Conservation (phyloP, 169 alveolate genomes). For the Eimeria praecox region DNA sequence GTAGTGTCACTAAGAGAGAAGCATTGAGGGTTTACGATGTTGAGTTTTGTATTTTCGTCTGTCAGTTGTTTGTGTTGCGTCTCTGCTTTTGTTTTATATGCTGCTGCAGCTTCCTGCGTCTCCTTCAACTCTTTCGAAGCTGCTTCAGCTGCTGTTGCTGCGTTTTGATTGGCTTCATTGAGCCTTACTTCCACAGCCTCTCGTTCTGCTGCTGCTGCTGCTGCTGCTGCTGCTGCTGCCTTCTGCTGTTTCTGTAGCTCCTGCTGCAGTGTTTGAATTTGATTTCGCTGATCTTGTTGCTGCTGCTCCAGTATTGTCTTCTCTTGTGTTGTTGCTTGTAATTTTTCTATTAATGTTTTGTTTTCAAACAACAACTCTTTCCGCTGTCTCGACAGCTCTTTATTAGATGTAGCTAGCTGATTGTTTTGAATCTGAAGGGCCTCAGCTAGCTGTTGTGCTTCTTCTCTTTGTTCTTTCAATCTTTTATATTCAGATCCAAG, state of each 20-base stretch:
- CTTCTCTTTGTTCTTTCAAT: constrained; percentile 55
- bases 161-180: background rate
- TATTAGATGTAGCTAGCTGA: constrained; percentile 11
- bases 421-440: constrained; percentile 9
- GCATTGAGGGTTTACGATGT: background rate
- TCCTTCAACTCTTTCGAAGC: background rate
- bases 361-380: constrained; percentile 42
- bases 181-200: background rate
- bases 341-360: constrained; percentile 59
- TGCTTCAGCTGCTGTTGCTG: constrained; percentile 57
- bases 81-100: constrained; percentile 48
- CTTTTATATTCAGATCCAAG: constrained; percentile 61
- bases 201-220: constrained; percentile 4
- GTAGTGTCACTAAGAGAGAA: background rate
- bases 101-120: constrained; percentile 39
- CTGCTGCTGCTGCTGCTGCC: constrained; percentile 23
- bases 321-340: constrained; percentile 42
- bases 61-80: constrained; percentile 37
- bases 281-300: background rate
- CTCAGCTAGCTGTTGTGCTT: constrained; percentile 53
- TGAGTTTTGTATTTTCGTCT: constrained; percentile 44
- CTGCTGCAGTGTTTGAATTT: constrained; percentile 47
- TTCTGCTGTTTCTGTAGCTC: constrained; percentile 41
- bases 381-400: constrained; percentile 62
- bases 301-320: constrained; percentile 51